Evolutionary conservation across 805 yeast genomes (phyloP), one percentile per base, ranked within the genome.

Genomic region (Wickerhamomyces chambardii): DNA sequence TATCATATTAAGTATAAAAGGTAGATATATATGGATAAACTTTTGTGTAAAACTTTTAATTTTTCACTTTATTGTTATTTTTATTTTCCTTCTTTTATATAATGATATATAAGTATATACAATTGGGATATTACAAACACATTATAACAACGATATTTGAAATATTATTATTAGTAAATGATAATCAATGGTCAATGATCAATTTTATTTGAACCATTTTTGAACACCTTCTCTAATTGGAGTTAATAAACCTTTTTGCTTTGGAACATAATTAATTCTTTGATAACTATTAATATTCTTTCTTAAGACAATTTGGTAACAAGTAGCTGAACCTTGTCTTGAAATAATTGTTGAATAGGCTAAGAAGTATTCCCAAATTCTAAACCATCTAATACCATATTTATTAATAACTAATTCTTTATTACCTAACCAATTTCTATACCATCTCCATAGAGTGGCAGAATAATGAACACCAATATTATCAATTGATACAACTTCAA

Each of bases 391-490:
- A 48, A 72, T 60, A 51, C 96, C 96, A 53, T 86, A 86, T 66
- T 83, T 84, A 66, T 73, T 70, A 41, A 78, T 66, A 43, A 75
- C 85, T 55, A 74, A 67, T 34, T 84, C 89, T 63, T 73, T 74
- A 75, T 86, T 85, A 41, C 79, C 78, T 53, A 83, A 55, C 96
- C 96, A 86, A 75, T 86, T 86, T 60, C 90, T 67, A 75, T 87
- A 87, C 96, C 96, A 86, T 64, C 80, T 77, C 85, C 89, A 84
- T 53, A 86, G 64, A 38, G 96, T 86, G 30, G 89, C 85, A 35
- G 95, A 84, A 68, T 86, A 86, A 57, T 84, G 89, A 36, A 86
- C 95, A 60, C 96, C 96, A 50, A 86, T 83, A 62, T 83, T 86
- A 60, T 86, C 96, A 39, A 84, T 63, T 30, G 81, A 68, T 35